A percentile compares a stretch with the other conserved stretches of the same genome.
These are phyloP conservation scores for Recurvomyces mirabilis DNA, from an alignment of 495 filamentous ascomycete species.

Conservation along the genomic window DNA sequence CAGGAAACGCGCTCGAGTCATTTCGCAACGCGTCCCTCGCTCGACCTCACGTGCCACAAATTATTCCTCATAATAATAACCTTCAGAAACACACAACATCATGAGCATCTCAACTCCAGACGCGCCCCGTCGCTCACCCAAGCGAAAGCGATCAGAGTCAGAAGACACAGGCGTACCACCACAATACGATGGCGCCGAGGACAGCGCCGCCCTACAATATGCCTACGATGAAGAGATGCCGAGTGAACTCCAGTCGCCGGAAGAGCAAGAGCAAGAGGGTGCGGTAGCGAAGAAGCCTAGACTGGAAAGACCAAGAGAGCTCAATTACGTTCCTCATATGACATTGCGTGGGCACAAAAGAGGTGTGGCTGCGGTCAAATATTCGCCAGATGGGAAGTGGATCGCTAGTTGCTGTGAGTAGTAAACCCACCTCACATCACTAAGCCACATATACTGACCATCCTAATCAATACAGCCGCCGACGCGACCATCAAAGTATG, in stretches of 20 bases:
- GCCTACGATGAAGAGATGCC: conserved; percentile 20
- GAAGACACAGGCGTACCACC: background rate
- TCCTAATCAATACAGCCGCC: conserved; percentile 52
- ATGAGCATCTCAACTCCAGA: background rate
- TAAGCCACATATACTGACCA: background rate
- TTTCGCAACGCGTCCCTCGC: too few species aligned
- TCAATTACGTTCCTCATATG: conserved; percentile 52
- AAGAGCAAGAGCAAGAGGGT: conserved; percentile 5
- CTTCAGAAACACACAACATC: background rate
- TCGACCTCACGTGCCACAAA: too few species aligned
- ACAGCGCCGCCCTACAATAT: conserved; percentile 11
- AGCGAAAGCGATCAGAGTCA: conserved; percentile 10
- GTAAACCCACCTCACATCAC: background rate
- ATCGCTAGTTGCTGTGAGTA: conserved; percentile 72
- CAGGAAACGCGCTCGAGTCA: too few species aligned
- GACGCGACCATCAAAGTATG: conserved; percentile 85
- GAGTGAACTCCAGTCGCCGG: conserved; percentile 12
- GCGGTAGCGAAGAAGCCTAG: conserved; percentile 7
- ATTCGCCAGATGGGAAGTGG: conserved; percentile 79
- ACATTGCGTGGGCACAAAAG: conserved; percentile 63
- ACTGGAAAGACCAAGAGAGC: conserved; percentile 22
- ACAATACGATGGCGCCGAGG: conserved; percentile 1
- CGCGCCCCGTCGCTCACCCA: conserved; percentile 2
- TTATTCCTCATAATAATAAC: too few species aligned
- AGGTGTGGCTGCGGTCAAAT: conserved; percentile 74